Conservation (phyloP, 805 yeast species). For the Myxozyma melibiosi region DNA sequence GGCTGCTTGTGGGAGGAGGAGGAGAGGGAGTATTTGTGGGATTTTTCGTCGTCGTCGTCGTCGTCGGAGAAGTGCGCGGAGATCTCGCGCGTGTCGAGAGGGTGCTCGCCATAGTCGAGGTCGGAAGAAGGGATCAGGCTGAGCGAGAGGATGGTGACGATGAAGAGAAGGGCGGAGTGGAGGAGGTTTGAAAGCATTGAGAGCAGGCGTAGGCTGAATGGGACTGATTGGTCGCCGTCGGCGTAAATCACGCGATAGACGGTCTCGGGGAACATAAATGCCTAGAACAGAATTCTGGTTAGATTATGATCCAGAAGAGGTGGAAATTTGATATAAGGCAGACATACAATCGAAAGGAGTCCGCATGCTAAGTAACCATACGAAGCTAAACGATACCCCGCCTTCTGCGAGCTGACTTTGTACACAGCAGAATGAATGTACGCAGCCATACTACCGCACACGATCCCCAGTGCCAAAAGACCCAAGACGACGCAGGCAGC, state of each 20-base stretch:
- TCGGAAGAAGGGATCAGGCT: constrained; percentile 4
- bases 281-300: constrained; percentile 9
- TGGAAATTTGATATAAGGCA: background rate
- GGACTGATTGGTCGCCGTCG: background rate
- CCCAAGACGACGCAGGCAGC: constrained; percentile 11
- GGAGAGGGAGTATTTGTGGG: no score
- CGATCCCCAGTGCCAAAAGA: background rate
- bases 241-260: constrained; percentile 6
- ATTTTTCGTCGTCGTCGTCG: background rate
- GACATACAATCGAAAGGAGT: constrained; percentile 5
- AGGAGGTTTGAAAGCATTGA: constrained; percentile 13
- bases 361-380: constrained; percentile 10
- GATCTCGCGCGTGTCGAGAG: background rate
- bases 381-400: constrained; percentile 12
- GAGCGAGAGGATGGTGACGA: constrained; percentile 16
- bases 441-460: constrained; percentile 6
- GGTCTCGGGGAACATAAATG: constrained; percentile 13
- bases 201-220: constrained; percentile 4
- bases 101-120: background rate
- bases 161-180: constrained; percentile 12
- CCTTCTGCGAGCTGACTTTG: background rate
- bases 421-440: constrained; percentile 1
- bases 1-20: background rate
- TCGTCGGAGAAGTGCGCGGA: background rate
- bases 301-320: background rate